Percentiles rank a stretch among this genome's conserved stretches.
These are phyloP conservation scores for Pichia terricola DNA, from an alignment of 1,139 yeast species.

Conservation along the genomic window DNA sequence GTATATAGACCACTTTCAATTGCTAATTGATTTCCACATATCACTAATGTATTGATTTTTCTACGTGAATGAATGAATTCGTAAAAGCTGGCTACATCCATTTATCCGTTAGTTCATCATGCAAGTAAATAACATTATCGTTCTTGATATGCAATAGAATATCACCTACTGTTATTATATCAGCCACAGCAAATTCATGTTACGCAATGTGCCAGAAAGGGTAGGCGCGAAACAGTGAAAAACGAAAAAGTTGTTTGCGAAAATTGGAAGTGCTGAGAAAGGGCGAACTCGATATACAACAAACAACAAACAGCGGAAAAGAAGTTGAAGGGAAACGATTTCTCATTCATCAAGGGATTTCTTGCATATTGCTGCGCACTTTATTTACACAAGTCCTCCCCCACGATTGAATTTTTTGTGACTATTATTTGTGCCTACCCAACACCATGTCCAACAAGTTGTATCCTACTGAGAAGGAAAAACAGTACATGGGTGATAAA, in stretches of 20 bases:
- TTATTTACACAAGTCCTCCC: too few species aligned
- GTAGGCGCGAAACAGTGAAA: background rate
- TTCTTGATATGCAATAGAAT: too few species aligned
- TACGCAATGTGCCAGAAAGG: background rate
- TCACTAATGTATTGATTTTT: background rate
- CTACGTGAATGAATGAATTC: background rate
- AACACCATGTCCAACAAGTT: background rate
- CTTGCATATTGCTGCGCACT: too few species aligned
- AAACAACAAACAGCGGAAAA: too few species aligned
- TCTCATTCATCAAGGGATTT: too few species aligned
- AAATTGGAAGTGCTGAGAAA: background rate
- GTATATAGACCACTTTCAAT: background rate
- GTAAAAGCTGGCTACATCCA: background rate
- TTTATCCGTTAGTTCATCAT: background rate
- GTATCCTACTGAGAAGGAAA: conserved; percentile 15
- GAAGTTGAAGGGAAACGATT: too few species aligned
- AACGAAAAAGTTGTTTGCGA: background rate
- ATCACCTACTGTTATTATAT: too few species aligned
- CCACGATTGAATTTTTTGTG: too few species aligned
- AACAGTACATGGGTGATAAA: conserved; percentile 13
- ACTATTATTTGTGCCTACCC: too few species aligned
- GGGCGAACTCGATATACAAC: too few species aligned
- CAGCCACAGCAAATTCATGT: background rate
- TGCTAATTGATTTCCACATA: background rate
- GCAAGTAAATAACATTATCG: background rate